Percentiles rank a stretch among this genome's conserved stretches.
Evolutionary conservation across 2,329 filamentous ascomycete species (phyloP).

Genomic region (Sporothrix pseudoabietina): DNA sequence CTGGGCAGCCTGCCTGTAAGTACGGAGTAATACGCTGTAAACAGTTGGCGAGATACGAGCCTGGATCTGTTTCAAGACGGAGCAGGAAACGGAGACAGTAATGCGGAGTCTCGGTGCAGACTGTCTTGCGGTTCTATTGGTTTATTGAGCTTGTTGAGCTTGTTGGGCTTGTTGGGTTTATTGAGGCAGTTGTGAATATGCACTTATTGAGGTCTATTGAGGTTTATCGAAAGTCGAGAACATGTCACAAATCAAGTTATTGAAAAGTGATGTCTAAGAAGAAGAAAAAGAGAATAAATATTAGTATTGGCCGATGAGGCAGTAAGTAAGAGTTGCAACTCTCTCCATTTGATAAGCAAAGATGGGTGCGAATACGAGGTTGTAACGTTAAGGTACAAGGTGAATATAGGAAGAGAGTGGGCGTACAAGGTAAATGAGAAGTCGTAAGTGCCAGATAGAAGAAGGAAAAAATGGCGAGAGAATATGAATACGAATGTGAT

Average conservation of each 20-base stretch:
- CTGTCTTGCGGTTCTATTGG: background rate
- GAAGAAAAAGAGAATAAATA: background rate
- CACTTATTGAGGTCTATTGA: background rate
- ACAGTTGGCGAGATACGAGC: too few species aligned
- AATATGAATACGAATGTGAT: background rate
- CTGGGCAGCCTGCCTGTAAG: too few species aligned
- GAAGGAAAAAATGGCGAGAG: background rate
- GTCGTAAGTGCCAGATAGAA: background rate
- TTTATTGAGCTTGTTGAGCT: background rate
- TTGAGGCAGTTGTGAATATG: background rate
- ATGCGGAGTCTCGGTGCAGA: background rate
- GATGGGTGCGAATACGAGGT: background rate
- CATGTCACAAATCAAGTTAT: background rate
- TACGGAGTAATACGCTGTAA: too few species aligned
- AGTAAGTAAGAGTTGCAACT: background rate
- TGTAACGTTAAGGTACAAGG: background rate
- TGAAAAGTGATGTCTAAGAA: too few species aligned
- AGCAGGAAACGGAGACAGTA: background rate
- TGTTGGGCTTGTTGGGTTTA: background rate
- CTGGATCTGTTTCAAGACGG: background rate
- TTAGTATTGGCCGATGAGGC: background rate
- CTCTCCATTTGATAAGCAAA: background rate
- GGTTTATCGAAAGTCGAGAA: background rate
- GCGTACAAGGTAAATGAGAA: background rate
- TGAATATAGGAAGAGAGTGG: background rate